phyloP scores from a whole-genome alignment of 768 basidiomycete genomes.

The Sarcomyxa edulis region DNA sequence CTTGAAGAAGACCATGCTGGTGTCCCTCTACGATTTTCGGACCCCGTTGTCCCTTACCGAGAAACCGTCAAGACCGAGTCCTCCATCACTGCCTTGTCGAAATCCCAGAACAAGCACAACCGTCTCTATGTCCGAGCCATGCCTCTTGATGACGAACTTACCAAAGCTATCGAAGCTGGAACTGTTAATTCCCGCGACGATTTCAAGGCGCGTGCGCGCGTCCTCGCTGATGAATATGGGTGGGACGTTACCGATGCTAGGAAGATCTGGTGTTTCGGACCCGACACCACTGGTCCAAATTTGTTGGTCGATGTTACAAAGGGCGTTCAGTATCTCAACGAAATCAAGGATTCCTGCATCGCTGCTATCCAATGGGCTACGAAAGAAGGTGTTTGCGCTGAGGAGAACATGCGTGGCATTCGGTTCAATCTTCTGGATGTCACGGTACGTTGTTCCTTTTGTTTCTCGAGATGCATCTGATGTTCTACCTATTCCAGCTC shows the following conservation, averaged over 20 bases:
- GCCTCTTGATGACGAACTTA: slow-evolving; percentile 91
- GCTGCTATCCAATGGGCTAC: slow-evolving; percentile 99
- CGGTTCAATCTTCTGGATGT: slow-evolving; percentile 95
- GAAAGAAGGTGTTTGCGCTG: slow-evolving; percentile 92
- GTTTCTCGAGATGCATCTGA: slow-evolving; percentile 87
- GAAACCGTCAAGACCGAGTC: slow-evolving; percentile 97
- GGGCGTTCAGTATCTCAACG: slow-evolving; percentile 97
- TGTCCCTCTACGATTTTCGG: slow-evolving; percentile 96
- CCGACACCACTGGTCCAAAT: slow-evolving; percentile 95
- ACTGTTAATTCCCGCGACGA: slow-evolving; percentile 87
- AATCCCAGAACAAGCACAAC: slow-evolving; percentile 99
- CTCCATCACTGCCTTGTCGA: slow-evolving; percentile 90
- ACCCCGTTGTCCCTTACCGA: slow-evolving; percentile 97
- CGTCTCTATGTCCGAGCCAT: slow-evolving; percentile 89
- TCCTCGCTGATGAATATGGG: slow-evolving; percentile 90
- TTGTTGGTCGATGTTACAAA: slow-evolving; percentile 96
- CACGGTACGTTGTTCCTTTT: slow-evolving; percentile 71
- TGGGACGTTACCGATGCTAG: slow-evolving; percentile 99
- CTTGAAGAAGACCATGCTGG: slow-evolving; percentile 99
- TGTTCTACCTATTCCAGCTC: slow-evolving; percentile 42
- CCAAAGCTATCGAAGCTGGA: slow-evolving; percentile 85
- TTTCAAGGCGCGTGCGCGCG: slow-evolving; percentile 91
- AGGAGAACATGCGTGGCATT: slow-evolving; percentile 98
- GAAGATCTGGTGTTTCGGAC: slow-evolving; percentile 99
- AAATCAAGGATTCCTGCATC: slow-evolving; percentile 99